Evolutionary conservation across 179 eudicot genomes (phyloP).

Genomic region (Carnegiea gigantea): DNA sequence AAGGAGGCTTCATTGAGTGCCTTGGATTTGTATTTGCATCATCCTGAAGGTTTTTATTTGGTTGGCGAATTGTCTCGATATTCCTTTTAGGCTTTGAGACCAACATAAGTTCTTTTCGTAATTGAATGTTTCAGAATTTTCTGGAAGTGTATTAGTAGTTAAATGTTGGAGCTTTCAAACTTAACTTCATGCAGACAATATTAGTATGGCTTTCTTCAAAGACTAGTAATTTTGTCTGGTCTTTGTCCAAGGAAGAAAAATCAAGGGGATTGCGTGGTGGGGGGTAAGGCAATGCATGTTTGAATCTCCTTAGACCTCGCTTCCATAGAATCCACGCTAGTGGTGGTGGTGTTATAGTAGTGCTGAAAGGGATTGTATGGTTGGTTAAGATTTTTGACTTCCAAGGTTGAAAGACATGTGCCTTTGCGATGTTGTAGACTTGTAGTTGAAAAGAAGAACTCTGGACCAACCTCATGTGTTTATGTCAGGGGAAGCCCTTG

Average conservation of each 20-base stretch:
- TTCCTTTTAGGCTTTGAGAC: not conserved
- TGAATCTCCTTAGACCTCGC: not conserved
- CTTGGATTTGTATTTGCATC: not conserved
- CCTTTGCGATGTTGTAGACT: not conserved
- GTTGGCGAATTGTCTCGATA: not conserved
- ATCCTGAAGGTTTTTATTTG: not conserved
- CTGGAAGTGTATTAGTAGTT: not conserved
- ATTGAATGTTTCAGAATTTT: constrained; percentile 2
- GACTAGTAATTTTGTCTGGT: not conserved
- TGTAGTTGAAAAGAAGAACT: not conserved
- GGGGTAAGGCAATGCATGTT: not conserved
- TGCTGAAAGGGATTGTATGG: not conserved
- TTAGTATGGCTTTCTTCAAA: not conserved
- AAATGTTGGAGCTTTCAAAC: not conserved
- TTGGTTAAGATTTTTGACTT: not conserved
- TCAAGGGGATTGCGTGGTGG: not conserved
- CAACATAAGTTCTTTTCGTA: not conserved
- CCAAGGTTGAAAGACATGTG: not conserved
- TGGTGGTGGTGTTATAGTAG: not conserved
- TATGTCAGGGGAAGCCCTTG: not conserved
- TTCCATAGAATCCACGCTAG: not conserved
- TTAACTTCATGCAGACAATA: not conserved
- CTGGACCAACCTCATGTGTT: not conserved
- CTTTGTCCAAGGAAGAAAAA: not conserved
- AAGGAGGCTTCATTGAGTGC: constrained; percentile 34